Conservation (phyloP, 352 stramenopile species). For the Pythium aphanidermatum region DNA sequence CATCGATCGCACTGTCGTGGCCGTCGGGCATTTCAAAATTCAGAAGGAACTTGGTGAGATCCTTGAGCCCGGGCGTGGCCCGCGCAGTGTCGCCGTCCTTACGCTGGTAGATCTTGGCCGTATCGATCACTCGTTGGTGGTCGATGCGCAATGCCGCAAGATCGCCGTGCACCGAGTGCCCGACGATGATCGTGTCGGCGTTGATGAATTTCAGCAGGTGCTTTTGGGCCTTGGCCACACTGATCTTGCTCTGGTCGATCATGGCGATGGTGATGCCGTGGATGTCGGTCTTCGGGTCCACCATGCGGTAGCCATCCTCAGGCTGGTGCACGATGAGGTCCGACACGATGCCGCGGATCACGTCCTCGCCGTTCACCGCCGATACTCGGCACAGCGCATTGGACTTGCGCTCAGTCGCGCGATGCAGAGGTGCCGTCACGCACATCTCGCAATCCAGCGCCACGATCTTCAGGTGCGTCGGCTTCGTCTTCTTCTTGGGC, state of each 20-base stretch:
- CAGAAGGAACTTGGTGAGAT: constrained; percentile 74
- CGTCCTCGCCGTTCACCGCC: constrained; percentile 72
- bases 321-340: constrained; percentile 85
- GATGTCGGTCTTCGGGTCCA: constrained; percentile 81
- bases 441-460: constrained; percentile 88
- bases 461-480: constrained; percentile 57
- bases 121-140: constrained; percentile 79
- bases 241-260: constrained; percentile 73
- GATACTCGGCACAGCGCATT: constrained; percentile 77
- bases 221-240: constrained; percentile 68
- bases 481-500: constrained; percentile 54
- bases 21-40: constrained; percentile 80
- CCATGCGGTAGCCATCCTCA: constrained; percentile 42
- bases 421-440: constrained; percentile 34
- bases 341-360: constrained; percentile 60
- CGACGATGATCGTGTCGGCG: constrained; percentile 77
- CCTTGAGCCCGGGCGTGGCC: constrained; percentile 58
- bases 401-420: constrained; percentile 23
- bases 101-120: constrained; percentile 69
- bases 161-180: constrained; percentile 76
- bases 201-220: constrained; percentile 82
- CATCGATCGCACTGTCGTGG: constrained; percentile 83
- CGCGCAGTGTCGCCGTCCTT: constrained; percentile 30
- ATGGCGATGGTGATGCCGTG: constrained; percentile 70
- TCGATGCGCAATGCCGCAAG: constrained; percentile 66